Base-by-base conservation (phyloP, 2,329 filamentous ascomycete species). In the Colletotrichum destructivum region DNA sequence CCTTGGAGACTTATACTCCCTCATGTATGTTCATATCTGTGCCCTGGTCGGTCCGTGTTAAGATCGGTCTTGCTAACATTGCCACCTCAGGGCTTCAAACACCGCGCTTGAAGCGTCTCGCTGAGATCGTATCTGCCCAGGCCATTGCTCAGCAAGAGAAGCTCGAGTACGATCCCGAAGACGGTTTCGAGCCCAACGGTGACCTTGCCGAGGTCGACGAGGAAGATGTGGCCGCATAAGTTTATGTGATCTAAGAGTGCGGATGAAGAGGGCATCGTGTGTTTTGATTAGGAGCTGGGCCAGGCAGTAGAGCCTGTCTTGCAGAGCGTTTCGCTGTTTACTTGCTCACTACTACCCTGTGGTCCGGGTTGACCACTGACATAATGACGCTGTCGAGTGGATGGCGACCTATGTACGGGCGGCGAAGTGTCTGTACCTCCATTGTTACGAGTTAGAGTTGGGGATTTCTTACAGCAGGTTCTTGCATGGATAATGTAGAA, bases 61-160 rank as follows among this genome's bases (percentile, higher is more conserved):
- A 15, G 18, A 56, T 74, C 75, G 72, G 74, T 68, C 73, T 77
- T 67, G 81, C 81, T 82, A 78, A 82, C 69, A 56, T 59, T 44
- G 31, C 23, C 31, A 21, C 55, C 49, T 15, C 71, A 96, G 94
- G 94, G 96, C 90, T 98, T 61, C 95, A 98, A 93, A 98, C 95
- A 71, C 96, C 96, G 59, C 91, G 96, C 73, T 85, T 99, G 74
- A 98, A 98, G 88, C 92, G 96, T 73, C 88, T 99, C 65, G 96
- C 96, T n/a, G 96, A 99, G 84, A 98, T 99, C 75, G 96, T 99
- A 59, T 97, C 94, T 47, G 94, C 95, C 42, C 96, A 99, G 84
- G 96, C 96, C 42, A 96, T 98, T 79, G 94, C 95, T 69, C 96
- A 98, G 82, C 94, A 97, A 83, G 94, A 97, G 84, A 96, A 94